phyloP scores from a whole-genome alignment of 192 early-diverging fungal species.

The Coemansia sp. region DNA sequence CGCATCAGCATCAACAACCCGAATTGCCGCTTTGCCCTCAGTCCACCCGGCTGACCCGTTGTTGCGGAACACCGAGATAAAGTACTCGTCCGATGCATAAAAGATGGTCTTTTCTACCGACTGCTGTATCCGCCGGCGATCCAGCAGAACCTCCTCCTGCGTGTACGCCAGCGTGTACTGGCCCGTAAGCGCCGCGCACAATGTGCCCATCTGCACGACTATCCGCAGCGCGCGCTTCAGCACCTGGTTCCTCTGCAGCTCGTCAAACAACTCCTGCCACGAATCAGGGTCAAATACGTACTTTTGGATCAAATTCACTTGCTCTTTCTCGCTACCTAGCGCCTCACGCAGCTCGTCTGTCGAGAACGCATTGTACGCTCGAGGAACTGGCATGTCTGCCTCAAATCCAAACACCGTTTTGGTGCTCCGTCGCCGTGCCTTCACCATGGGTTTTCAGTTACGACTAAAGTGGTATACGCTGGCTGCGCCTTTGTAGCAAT shows the following conservation, averaged over 20 bases:
- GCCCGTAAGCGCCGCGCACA: slow-evolving; percentile 45
- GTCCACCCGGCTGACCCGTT: slow-evolving; percentile 54
- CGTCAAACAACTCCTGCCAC: slow-evolving; percentile 40
- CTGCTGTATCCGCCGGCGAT: slow-evolving; percentile 34
- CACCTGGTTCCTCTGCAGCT: slow-evolving; percentile 47
- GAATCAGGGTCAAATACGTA: slow-evolving; percentile 42
- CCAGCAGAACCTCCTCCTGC: slow-evolving; percentile 48
- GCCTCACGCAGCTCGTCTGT: slow-evolving; percentile 42
- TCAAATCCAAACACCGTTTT: slow-evolving; percentile 51
- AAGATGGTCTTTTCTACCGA: slow-evolving; percentile 44
- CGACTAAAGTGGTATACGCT: no score
- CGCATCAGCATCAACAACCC: slow-evolving; percentile 44
- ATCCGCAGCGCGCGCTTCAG: slow-evolving; percentile 51
- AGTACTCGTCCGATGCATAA: slow-evolving; percentile 46
- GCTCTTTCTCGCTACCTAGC: slow-evolving; percentile 44
- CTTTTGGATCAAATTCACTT: slow-evolving; percentile 41
- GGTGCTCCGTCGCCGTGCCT: slow-evolving; percentile 50
- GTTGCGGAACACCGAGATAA: slow-evolving; percentile 52
- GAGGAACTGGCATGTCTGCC: slow-evolving; percentile 44
- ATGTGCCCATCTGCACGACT: slow-evolving; percentile 53
- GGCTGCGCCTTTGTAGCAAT: no score
- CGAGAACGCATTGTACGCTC: slow-evolving; percentile 46
- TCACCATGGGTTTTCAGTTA: slow-evolving; percentile 22
- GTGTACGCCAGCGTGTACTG: slow-evolving; percentile 46
- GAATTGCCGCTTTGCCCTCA: slow-evolving; percentile 47